Evolutionary conservation across 768 basidiomycete species (phyloP).

Genomic region (Termitomyces sp.): DNA sequence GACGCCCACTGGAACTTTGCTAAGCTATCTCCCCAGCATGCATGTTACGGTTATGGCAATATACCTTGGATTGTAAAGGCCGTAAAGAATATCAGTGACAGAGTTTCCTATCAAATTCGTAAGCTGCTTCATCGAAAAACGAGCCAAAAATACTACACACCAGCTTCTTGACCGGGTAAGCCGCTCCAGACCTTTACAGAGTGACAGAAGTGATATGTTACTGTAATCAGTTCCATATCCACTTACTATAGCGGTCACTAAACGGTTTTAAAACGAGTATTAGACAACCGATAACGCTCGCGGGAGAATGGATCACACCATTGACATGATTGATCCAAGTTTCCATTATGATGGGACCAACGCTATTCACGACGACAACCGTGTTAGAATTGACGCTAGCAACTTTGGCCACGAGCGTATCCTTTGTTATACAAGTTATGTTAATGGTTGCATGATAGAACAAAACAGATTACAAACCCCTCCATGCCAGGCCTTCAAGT

Average conservation of each 20-base stretch:
- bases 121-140: background rate
- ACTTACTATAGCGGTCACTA: conserved; percentile 39
- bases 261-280: background rate
- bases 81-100: conserved; percentile 58
- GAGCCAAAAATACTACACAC: conserved; percentile 25
- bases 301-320: conserved; percentile 20
- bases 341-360: conserved; percentile 59
- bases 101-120: conserved; percentile 42
- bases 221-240: conserved; percentile 5
- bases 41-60: conserved; percentile 7
- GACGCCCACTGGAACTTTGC: conserved; percentile 34
- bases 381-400: conserved; percentile 58
- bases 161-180: conserved; percentile 63
- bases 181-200: conserved; percentile 47
- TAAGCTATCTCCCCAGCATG: background rate
- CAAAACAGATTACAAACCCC: conserved; percentile 31
- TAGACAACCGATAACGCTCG: background rate
- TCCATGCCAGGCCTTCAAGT: conserved; percentile 49
- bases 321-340: conserved; percentile 58
- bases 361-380: conserved; percentile 66
- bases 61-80: conserved; percentile 58
- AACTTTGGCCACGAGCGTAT: conserved; percentile 48
- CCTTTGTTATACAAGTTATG: conserved; percentile 22
- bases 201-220: background rate
- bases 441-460: background rate